Evolutionary conservation across 805 yeast species (phyloP).

Genomic region (Candida berthetii): DNA sequence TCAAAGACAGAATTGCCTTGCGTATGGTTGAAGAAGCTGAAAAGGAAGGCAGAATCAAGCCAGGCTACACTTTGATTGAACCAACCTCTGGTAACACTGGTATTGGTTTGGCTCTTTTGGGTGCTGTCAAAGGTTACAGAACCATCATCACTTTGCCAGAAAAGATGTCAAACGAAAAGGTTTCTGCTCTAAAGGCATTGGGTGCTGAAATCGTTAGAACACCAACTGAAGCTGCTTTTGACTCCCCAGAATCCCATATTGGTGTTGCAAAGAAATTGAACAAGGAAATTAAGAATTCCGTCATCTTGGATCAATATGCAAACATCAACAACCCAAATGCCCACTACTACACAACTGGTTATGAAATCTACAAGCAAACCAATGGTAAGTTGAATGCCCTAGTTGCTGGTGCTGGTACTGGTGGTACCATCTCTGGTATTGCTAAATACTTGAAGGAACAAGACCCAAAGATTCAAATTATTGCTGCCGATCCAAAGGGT

Average conservation of each 20-base stretch:
- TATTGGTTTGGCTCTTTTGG: conserved; percentile 81
- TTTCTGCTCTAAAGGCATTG: conserved; percentile 77
- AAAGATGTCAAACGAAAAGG: conserved; percentile 89
- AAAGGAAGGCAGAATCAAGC: conserved; percentile 67
- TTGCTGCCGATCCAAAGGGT: conserved; percentile 86
- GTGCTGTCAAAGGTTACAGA: conserved; percentile 83
- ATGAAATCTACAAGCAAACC: conserved; percentile 79
- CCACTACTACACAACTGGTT: conserved; percentile 80
- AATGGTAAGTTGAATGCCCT: conserved; percentile 63
- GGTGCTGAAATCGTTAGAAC: conserved; percentile 91
- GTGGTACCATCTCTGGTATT: conserved; percentile 86
- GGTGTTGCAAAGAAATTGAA: conserved; percentile 81
- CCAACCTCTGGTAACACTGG: conserved; percentile 93
- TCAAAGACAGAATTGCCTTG: conserved; percentile 83
- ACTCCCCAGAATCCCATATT: conserved; percentile 84
- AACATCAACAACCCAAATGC: conserved; percentile 78
- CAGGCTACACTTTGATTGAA: conserved; percentile 82
- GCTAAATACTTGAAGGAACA: conserved; percentile 70
- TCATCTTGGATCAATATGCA: conserved; percentile 77
- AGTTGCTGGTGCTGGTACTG: conserved; percentile 93
- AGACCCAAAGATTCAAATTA: conserved; percentile 51
- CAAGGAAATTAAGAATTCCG: conserved; percentile 78
- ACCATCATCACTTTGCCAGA: conserved; percentile 86
- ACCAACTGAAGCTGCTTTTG: conserved; percentile 92
- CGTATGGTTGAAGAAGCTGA: conserved; percentile 87